Base-by-base conservation (phyloP, 2,329 filamentous ascomycete species). In the Talaromyces sp. region DNA sequence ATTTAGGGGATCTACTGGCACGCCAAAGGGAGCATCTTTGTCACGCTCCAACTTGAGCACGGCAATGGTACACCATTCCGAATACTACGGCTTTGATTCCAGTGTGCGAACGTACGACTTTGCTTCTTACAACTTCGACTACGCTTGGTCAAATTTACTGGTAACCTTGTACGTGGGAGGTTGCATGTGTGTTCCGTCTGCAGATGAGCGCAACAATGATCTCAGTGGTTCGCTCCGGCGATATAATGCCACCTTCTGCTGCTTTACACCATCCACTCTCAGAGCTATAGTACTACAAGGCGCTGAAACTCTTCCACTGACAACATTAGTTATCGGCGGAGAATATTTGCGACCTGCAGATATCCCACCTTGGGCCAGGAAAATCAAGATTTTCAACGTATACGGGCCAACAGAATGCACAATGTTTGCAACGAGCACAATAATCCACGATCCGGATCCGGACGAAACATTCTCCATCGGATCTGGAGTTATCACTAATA, bases 311-410 rank as follows among this genome's bases (percentile, higher is more conserved):
- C 30, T 61, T 1, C 55, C 11, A 71, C 73, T 55, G 76, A 79
- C 4, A 74, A 82, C 4, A 70, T 76, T 13, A 74, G 72, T 1
- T 70, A 81, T n/a, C 65, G 74, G 71, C 62, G 69, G 78, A 17
- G 80, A 81, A 60, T 75, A 77, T 1, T 72, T 72, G 2, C 74
- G 77, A 0, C 70, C 73, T 1, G 71, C 71, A 49, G 75, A 80
- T 59, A 96, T 25, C 95, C 91, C 74, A 92, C 89, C 0, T 83
- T 93, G 11, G 87, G 22, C 36, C 10, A 44, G 81, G 80, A 4
- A 80, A 82, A 66, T 55, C 82, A 47, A 69, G 80, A 4, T 69
- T 82, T n/a, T 78, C 80, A 65, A 80, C 0, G 39, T 52, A 11
- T 77, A 78, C 49, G 73, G 82, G 13, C 58, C 58, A 22, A 47